phyloP scores from a whole-genome alignment of 441 rosid species.

The Dalechampia spathulata region DNA sequence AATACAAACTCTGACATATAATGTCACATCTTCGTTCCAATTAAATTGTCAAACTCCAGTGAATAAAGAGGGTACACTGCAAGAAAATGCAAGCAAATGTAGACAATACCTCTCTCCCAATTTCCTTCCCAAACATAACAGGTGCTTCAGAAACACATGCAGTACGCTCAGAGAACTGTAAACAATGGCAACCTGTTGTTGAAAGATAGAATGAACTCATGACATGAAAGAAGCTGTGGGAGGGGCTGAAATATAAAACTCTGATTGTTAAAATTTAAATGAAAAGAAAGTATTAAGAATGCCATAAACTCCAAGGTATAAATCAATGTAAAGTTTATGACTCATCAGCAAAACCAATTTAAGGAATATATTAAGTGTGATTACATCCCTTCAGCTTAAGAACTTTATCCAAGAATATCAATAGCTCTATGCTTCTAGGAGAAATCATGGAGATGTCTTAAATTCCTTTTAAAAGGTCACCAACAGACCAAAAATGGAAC shows the following conservation, averaged over 20 bases:
- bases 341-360: too few species aligned
- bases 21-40: background rate
- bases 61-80: background rate
- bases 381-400: background rate
- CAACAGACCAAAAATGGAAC: too few species aligned
- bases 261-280: background rate
- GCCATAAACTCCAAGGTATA: background rate
- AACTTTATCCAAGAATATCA: slow-evolving; percentile 2
- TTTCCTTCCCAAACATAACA: slow-evolving; percentile 38
- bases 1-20: background rate
- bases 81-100: background rate
- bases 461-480: too few species aligned
- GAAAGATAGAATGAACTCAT: too few species aligned
- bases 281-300: background rate
- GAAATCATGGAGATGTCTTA: too few species aligned
- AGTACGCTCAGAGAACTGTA: slow-evolving; percentile 54
- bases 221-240: too few species aligned
- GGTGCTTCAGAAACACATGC: slow-evolving; percentile 55
- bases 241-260: background rate
- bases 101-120: slow-evolving; percentile 46
- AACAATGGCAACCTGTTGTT: slow-evolving; percentile 55
- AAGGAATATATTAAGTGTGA: background rate
- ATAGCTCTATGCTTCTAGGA: background rate
- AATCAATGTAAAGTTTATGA: background rate
- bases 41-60: slow-evolving; percentile 2